These are phyloP conservation scores for Sisymbrium altissimum DNA, from an alignment of 345 rosid species.

Conservation along the genomic window DNA sequence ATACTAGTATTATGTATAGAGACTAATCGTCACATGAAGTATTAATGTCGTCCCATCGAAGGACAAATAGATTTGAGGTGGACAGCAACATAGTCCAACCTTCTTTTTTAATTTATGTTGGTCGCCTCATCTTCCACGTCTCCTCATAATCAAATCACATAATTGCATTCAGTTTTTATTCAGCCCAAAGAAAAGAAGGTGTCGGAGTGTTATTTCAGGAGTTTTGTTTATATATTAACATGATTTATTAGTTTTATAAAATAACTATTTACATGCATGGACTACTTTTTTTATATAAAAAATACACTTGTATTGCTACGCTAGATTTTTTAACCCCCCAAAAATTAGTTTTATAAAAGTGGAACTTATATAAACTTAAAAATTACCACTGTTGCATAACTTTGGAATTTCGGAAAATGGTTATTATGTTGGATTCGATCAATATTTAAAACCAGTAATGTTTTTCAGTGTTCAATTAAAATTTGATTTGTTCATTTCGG, in stretches of 20 bases:
- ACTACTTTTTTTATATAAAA: background rate
- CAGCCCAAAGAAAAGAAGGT: background rate
- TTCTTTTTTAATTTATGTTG: slow-evolving; percentile 8
- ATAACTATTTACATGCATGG: background rate
- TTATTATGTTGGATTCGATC: background rate
- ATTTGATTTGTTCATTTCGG: background rate
- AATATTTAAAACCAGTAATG: background rate
- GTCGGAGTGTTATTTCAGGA: background rate
- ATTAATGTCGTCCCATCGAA: slow-evolving; percentile 33
- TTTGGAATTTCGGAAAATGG: background rate
- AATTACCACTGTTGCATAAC: background rate
- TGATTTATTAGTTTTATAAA: background rate
- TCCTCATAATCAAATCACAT: slow-evolving; percentile 25
- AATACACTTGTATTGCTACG: background rate
- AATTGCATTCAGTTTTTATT: slow-evolving; percentile 1
- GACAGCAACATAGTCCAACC: slow-evolving; percentile 28
- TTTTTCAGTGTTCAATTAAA: background rate
- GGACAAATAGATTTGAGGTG: slow-evolving; percentile 32
- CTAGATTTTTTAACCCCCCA: background rate
- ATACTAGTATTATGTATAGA: slow-evolving; percentile 7
- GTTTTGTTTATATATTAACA: background rate
- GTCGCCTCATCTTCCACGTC: slow-evolving; percentile 32
- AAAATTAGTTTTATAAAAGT: background rate
- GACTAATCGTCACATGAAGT: slow-evolving; percentile 31
- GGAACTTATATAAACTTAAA: background rate